Percentiles rank a stretch among this genome's conserved stretches.
Evolutionary conservation across 1,284 basidiomycete species (phyloP).

Genomic region (Malassezia brasiliensis): DNA sequence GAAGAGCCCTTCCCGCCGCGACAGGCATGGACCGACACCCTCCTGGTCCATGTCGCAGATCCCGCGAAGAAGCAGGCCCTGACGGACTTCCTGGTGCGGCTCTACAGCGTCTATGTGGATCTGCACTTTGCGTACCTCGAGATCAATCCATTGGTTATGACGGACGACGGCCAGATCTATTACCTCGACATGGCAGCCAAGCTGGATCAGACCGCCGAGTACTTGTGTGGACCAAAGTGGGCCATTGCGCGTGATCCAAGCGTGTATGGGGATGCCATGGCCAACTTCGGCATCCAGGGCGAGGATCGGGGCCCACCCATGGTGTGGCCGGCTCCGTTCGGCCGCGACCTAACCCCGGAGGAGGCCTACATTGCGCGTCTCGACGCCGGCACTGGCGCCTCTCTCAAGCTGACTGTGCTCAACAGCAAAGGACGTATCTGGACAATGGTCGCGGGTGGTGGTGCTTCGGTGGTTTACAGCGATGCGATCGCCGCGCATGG

Average conservation of each 20-base stretch:
- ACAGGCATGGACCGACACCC: constrained; percentile 53
- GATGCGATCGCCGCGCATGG: constrained; percentile 95
- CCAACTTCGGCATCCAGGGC: constrained; percentile 48
- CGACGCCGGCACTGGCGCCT: constrained; percentile 91
- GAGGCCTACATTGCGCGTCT: constrained; percentile 99
- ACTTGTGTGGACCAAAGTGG: constrained; percentile 97
- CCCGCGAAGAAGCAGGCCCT: constrained; percentile 39
- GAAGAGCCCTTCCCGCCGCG: constrained; percentile 65
- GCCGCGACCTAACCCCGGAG: constrained; percentile 94
- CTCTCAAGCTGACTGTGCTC: constrained; percentile 92
- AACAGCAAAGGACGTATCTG: constrained; percentile 90
- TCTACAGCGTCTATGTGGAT: constrained; percentile 95
- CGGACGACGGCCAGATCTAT: constrained; percentile 76
- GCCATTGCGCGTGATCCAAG: constrained; percentile 85
- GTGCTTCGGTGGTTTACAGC: constrained; percentile 65
- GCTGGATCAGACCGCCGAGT: constrained; percentile 93
- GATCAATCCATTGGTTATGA: constrained; percentile 95
- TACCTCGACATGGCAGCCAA: constrained; percentile 99
- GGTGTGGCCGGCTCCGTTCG: constrained; percentile 94
- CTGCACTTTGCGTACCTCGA: constrained; percentile 80
- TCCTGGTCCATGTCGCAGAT: constrained; percentile 32
- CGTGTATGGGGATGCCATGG: constrained; percentile 53
- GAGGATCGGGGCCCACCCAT: constrained; percentile 71
- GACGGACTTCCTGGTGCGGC: constrained; percentile 74
- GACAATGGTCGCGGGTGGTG: constrained; percentile 96